These are phyloP conservation scores for Acanthamoeba lenticulata DNA, from an alignment of 208 protist species.

Conservation along the genomic window DNA sequence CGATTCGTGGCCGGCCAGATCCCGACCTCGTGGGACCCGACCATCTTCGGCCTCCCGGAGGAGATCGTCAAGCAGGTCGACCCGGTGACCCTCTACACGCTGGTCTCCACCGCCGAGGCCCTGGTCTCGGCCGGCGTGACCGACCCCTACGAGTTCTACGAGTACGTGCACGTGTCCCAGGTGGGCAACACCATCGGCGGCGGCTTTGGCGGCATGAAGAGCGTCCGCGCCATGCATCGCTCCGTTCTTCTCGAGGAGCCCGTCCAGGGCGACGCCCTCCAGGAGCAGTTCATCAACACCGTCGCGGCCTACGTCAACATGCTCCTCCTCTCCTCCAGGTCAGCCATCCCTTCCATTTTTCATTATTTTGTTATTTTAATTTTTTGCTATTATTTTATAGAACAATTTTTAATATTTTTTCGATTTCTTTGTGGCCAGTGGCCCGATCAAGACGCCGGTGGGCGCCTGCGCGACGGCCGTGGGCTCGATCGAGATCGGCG, in stretches of 20 bases:
- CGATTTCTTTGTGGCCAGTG: too few relatives aligned
- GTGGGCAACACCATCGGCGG: constrained; percentile 86
- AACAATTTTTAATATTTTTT: too few relatives aligned
- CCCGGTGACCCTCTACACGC: constrained; percentile 86
- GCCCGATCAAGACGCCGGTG: constrained; percentile 90
- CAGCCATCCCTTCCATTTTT: neutral
- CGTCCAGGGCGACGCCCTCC: constrained; percentile 81
- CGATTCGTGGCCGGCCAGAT: constrained; percentile 86
- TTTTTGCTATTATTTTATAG: too few relatives aligned
- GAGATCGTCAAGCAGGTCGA: constrained; percentile 85
- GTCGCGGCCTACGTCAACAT: constrained; percentile 89
- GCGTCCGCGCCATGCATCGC: constrained; percentile 79
- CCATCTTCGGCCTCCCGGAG: constrained; percentile 73
- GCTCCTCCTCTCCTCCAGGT: constrained; percentile 82
- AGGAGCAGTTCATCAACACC: constrained; percentile 90
- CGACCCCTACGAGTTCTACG: constrained; percentile 89
- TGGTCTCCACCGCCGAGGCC: constrained; percentile 86
- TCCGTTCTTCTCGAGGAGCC: constrained; percentile 83
- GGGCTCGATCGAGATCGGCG: constrained; percentile 87
- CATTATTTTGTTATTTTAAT: too few relatives aligned
- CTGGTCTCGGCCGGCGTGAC: constrained; percentile 83
- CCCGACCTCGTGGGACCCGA: constrained; percentile 78
- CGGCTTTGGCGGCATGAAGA: constrained; percentile 85
- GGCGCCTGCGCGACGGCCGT: constrained; percentile 88
- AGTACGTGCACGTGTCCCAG: constrained; percentile 89